phyloP scores from a whole-genome alignment of 371 early-diverging fungal species.

The Rhizopus microsporus region DNA sequence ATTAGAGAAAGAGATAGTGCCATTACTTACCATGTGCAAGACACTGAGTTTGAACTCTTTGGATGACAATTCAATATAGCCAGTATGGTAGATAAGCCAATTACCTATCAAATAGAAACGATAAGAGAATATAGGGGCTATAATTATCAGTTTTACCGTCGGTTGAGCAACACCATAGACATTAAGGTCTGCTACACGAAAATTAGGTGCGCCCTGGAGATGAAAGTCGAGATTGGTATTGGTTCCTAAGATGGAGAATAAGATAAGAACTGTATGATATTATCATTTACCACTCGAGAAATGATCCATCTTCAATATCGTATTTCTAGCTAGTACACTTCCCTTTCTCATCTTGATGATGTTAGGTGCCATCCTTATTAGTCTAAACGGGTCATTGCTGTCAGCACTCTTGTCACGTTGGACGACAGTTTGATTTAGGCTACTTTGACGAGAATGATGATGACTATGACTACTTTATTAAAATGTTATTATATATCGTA shows the following conservation, averaged over 20 bases:
- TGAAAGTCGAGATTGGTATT: slow-evolving; percentile 64
- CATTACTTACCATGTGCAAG: slow-evolving; percentile 45
- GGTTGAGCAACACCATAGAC: slow-evolving; percentile 76
- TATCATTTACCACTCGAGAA: slow-evolving; percentile 54
- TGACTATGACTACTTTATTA: slow-evolving; percentile 1
- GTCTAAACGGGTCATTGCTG: slow-evolving; percentile 20
- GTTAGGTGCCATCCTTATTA: slow-evolving; percentile 38
- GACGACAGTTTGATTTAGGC: slow-evolving; percentile 7
- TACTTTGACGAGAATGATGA: slow-evolving; percentile 23
- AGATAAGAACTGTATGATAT: not conserved
- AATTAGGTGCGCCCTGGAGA: slow-evolving; percentile 74
- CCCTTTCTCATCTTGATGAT: slow-evolving; percentile 53
- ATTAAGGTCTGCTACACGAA: slow-evolving; percentile 63
- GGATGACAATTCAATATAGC: slow-evolving; percentile 61
- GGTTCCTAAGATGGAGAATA: slow-evolving; percentile 33
- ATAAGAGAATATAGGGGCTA: not conserved
- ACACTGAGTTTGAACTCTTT: slow-evolving; percentile 32
- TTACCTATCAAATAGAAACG: slow-evolving; percentile 28
- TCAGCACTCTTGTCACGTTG: slow-evolving; percentile 2
- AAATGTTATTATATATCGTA: not conserved
- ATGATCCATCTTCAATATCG: slow-evolving; percentile 70
- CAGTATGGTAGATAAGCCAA: slow-evolving; percentile 65
- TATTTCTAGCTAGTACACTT: slow-evolving; percentile 59
- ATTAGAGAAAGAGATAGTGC: not conserved
- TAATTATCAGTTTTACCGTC: slow-evolving; percentile 36